phyloP scores from a whole-genome alignment of 2,329 filamentous ascomycete species.

The Alternaria tenuissima region DNA sequence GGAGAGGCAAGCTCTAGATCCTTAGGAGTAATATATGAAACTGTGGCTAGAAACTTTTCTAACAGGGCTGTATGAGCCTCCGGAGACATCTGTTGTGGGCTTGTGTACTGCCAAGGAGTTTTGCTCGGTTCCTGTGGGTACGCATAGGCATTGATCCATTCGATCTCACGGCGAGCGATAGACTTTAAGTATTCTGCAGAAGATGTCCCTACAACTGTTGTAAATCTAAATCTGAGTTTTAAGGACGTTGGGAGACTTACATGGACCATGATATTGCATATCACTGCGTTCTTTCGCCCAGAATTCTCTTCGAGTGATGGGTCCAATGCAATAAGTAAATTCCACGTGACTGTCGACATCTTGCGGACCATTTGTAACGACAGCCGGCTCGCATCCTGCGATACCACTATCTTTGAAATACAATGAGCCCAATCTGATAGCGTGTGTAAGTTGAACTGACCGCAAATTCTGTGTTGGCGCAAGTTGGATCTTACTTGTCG shows the following conservation, averaged over 20 bases:
- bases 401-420: constrained; percentile 34
- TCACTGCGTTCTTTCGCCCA: constrained; percentile 33
- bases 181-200: constrained; percentile 35
- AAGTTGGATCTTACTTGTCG: constrained; percentile 25
- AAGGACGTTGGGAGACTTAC: constrained; percentile 20
- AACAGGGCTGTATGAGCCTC: constrained; percentile 30
- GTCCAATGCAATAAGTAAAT: constrained; percentile 35
- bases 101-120: constrained; percentile 44
- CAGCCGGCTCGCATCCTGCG: constrained; percentile 43
- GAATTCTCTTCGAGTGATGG: constrained; percentile 34
- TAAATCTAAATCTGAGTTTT: constrained; percentile 12
- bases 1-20: constrained; percentile 32
- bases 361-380: constrained; percentile 26
- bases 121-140: constrained; percentile 33
- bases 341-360: constrained; percentile 22
- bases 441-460: constrained; percentile 23
- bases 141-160: constrained; percentile 40
- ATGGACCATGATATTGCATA: constrained; percentile 36
- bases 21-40: constrained; percentile 36
- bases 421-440: constrained; percentile 27
- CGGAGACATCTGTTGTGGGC: constrained; percentile 38
- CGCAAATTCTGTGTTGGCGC: constrained; percentile 29
- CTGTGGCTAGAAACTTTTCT: constrained; percentile 29
- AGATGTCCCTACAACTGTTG: constrained; percentile 30
- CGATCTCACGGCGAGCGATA: constrained; percentile 45